Conservation (phyloP, 352 stramenopile species). For the Phytophthora nicotianae region DNA sequence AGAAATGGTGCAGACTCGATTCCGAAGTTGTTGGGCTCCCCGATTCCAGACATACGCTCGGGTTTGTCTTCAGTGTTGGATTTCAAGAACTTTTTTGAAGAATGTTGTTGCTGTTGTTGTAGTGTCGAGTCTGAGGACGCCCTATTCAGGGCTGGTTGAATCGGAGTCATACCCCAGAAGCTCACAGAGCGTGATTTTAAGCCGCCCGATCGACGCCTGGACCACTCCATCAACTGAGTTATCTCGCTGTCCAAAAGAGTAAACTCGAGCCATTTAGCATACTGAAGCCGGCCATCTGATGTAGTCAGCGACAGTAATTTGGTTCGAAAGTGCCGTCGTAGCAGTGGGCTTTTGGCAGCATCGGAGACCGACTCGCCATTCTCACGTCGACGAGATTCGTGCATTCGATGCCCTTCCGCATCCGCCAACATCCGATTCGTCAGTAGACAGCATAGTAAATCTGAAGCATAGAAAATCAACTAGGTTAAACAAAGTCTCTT, state of each 20-base stretch:
- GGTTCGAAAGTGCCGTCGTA: slow-evolving; percentile 52
- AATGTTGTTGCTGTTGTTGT: slow-evolving; percentile 12
- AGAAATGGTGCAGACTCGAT: slow-evolving; percentile 31
- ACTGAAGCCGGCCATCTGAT: slow-evolving; percentile 34
- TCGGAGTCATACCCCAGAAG: slow-evolving; percentile 30
- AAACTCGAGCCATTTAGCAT: slow-evolving; percentile 45
- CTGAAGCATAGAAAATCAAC: slow-evolving; percentile 24
- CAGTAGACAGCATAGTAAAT: slow-evolving; percentile 58
- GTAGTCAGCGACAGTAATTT: slow-evolving; percentile 45
- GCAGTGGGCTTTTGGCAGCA: slow-evolving; percentile 48
- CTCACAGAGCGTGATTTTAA: slow-evolving; percentile 25
- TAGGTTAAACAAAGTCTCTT: neutral
- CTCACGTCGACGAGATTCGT: slow-evolving; percentile 8
- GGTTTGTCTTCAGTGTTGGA: slow-evolving; percentile 2
- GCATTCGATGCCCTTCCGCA: slow-evolving; percentile 14
- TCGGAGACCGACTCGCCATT: slow-evolving; percentile 20
- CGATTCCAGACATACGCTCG: slow-evolving; percentile 9
- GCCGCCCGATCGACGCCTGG: slow-evolving; percentile 5
- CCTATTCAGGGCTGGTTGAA: slow-evolving; percentile 28
- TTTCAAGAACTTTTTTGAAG: slow-evolving; percentile 8
- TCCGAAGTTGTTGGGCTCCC: slow-evolving; percentile 22
- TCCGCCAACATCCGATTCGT: slow-evolving; percentile 44
- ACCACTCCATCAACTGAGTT: slow-evolving; percentile 43
- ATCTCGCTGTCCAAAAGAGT: slow-evolving; percentile 40
- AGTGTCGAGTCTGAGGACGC: slow-evolving; percentile 32